phyloP scores from a whole-genome alignment of 140 eudicot genomes.

The Ambrosia hybrid region DNA sequence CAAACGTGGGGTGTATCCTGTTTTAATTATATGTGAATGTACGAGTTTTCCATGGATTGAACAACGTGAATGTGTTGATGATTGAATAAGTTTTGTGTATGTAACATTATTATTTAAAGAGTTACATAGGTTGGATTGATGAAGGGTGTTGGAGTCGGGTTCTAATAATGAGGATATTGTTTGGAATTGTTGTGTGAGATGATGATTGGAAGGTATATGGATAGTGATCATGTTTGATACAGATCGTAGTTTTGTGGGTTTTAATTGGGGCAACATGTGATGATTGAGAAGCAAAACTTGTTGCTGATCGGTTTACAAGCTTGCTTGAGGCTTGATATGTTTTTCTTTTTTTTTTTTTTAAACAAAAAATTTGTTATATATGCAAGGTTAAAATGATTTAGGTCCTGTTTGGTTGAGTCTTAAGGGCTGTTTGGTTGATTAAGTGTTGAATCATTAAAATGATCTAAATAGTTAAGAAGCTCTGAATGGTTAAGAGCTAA shows the following conservation, averaged over 20 bases:
- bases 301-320: neutral
- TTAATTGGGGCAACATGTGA: slow-evolving; percentile 29
- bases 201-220: neutral
- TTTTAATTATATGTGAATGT: slow-evolving; percentile 44
- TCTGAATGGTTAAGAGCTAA: too few relatives aligned
- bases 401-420: too few relatives aligned
- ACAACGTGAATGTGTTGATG: slow-evolving; percentile 32
- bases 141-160: neutral
- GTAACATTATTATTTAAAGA: slow-evolving; percentile 29
- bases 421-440: too few relatives aligned
- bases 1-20: slow-evolving; percentile 32
- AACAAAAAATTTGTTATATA: too few relatives aligned
- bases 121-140: neutral
- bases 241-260: slow-evolving; percentile 34
- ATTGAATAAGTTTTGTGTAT: slow-evolving; percentile 40
- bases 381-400: neutral
- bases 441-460: too few relatives aligned
- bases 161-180: neutral
- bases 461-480: too few relatives aligned
- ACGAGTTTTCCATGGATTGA: slow-evolving; percentile 42
- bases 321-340: too few relatives aligned
- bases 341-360: too few relatives aligned
- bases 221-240: slow-evolving; percentile 25
- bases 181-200: slow-evolving; percentile 12
- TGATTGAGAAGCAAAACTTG: slow-evolving; percentile 6